Conservation (phyloP, 768 basidiomycete genomes). For the Hypholoma fasciculare region DNA sequence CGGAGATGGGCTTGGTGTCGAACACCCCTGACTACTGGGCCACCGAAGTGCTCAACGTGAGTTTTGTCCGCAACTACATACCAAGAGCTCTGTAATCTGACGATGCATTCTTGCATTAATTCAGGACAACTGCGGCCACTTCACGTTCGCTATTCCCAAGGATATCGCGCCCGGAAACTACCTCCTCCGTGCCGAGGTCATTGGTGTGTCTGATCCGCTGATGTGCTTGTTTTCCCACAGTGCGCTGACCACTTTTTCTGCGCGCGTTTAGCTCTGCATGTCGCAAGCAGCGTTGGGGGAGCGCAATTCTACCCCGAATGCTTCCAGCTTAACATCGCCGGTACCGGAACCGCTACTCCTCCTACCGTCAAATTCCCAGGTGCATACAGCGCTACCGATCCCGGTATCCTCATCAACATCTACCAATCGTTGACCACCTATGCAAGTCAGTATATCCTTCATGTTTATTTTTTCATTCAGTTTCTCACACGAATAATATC, state of each 20-base stretch:
- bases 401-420: conserved; percentile 59
- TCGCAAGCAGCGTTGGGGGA: conserved; percentile 54
- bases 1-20: conserved; percentile 48
- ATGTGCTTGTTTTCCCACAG: conserved; percentile 31
- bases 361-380: conserved; percentile 61
- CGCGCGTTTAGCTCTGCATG: conserved; percentile 51
- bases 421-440: conserved; percentile 41
- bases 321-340: conserved; percentile 53
- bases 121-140: conserved; percentile 54
- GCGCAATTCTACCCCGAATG: conserved; percentile 83
- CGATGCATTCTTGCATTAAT: conserved; percentile 3
- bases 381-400: conserved; percentile 66
- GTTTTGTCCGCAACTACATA: neutral
- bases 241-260: conserved; percentile 12
- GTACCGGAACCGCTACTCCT: conserved; percentile 50
- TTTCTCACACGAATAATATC: neutral
- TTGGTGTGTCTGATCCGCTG: conserved; percentile 36
- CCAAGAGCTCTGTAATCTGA: too few relatives aligned
- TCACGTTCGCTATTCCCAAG: conserved; percentile 51
- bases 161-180: conserved; percentile 67
- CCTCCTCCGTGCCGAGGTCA: conserved; percentile 74
- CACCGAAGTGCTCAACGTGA: conserved; percentile 32
- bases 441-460: conserved; percentile 27
- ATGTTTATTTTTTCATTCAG: neutral
- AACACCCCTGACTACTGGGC: conserved; percentile 48